Evolutionary conservation across 208 protist species (phyloP), one percentile per base, ranked within the genome.

Genomic region (Jaenimonas drosophilae): DNA sequence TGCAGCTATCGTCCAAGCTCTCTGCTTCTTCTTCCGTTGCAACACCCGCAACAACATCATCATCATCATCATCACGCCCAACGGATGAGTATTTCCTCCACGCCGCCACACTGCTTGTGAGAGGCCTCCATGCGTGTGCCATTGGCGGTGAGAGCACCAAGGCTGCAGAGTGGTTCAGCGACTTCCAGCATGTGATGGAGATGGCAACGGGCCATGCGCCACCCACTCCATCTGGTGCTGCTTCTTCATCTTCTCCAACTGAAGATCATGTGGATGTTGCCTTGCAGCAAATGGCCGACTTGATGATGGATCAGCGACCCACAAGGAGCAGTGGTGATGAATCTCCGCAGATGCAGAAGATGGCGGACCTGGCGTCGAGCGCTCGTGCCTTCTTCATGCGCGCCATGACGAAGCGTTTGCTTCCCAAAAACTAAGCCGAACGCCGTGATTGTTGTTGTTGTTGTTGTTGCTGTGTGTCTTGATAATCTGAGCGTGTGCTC

Each of bases 321-420:
- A n/a, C n/a, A n/a, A n/a, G n/a, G n/a, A n/a, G n/a, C n/a, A n/a
- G n/a, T n/a, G n/a, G n/a, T n/a, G n/a, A n/a, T n/a, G n/a, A n/a
- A n/a, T n/a, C n/a, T n/a, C n/a, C n/a, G n/a, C n/a, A n/a, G 2
- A 19, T 19, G 4, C 29, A 0, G 17, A 31, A 54, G 39, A 6
- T 80, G 45, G 43, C 41, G 3, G 51, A 63, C 16, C 25, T 84
- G 41, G 47, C 49, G 1, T 34, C 58, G 3, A 67, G 76, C 11
- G 75, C 80, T 1, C 71, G 76, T 12, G 38, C 64, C 3, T 61
- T 74, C 17, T 89, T 80, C 50, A 64, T 89, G 44, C 71, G 80
- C 6, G 75, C 76, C 7, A 78, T 89, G 80, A 85, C 75, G n/a
- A 85, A 87, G 39, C 80, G 73, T 41, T 59, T 71, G 61, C 56